phyloP scores from a whole-genome alignment of 2,329 filamentous ascomycete species.

The Zymoseptoria tritici region DNA sequence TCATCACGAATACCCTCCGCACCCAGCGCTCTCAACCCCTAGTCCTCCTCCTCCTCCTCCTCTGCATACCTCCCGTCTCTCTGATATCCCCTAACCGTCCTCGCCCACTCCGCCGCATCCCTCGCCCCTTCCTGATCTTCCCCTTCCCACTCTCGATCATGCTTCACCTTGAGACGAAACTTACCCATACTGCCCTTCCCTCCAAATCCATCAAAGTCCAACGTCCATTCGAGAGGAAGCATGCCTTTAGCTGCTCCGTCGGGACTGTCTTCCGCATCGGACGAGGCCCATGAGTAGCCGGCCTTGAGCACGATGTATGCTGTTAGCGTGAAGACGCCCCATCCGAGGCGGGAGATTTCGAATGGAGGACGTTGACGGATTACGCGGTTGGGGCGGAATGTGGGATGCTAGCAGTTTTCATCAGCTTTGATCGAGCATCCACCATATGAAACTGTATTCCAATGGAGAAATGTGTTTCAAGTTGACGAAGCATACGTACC shows the following conservation, averaged over 20 bases:
- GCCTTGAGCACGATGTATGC: slow-evolving; percentile 36
- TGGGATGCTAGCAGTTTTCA: slow-evolving; percentile 31
- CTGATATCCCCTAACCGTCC: slow-evolving; percentile 18
- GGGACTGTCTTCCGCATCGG: slow-evolving; percentile 29
- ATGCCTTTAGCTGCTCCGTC: slow-evolving; percentile 28
- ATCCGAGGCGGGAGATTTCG: slow-evolving; percentile 35
- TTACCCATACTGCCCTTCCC: slow-evolving; percentile 35
- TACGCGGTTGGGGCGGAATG: slow-evolving; percentile 34
- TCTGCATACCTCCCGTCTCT: slow-evolving; percentile 22
- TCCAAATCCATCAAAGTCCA: slow-evolving; percentile 35
- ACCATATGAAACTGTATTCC: no score
- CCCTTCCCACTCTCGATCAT: slow-evolving; percentile 21
- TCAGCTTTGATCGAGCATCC: neutral
- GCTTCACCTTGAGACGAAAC: slow-evolving; percentile 35
- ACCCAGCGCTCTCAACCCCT: neutral
- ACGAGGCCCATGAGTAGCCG: slow-evolving; percentile 38
- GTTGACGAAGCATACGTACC: neutral
- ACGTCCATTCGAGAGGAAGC: slow-evolving; percentile 36
- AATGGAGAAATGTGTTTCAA: no score
- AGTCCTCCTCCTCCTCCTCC: slow-evolving; percentile 3
- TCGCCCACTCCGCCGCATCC: slow-evolving; percentile 22
- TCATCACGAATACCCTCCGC: no score
- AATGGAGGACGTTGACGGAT: slow-evolving; percentile 33
- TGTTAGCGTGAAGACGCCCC: slow-evolving; percentile 37
- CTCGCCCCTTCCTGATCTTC: slow-evolving; percentile 12